These are phyloP conservation scores for Paramecium caudatum DNA, from an alignment of 73 alveolate species.

Conservation along the genomic window DNA sequence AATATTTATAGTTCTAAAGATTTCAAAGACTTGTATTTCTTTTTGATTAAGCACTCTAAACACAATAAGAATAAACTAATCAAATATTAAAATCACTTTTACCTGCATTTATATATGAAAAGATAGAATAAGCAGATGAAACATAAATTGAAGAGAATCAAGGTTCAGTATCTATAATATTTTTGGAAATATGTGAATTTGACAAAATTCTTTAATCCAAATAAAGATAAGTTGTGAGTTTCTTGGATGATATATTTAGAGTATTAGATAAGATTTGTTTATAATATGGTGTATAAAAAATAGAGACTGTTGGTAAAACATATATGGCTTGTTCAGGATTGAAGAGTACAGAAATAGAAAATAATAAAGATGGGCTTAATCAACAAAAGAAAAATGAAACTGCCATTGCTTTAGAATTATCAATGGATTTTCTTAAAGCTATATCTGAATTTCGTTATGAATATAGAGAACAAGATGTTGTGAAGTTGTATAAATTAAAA, in stretches of 20 bases:
- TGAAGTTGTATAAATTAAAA: conserved; percentile 25
- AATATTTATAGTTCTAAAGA: conserved; percentile 28
- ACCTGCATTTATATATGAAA: conserved; percentile 69
- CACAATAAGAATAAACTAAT: conserved; percentile 43
- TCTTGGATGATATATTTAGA: conserved; percentile 83
- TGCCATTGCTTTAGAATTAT: conserved; percentile 18
- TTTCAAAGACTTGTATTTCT: conserved; percentile 31
- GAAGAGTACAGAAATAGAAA: conserved; percentile 68
- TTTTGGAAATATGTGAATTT: conserved; percentile 84
- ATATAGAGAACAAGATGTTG: neutral
- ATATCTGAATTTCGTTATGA: conserved; percentile 49
- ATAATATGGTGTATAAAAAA: conserved; percentile 77
- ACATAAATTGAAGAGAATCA: conserved; percentile 73
- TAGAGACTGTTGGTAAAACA: conserved; percentile 92
- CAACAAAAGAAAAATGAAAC: conserved; percentile 44
- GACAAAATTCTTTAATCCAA: conserved; percentile 82
- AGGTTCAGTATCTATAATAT: conserved; percentile 84
- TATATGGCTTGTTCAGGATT: conserved; percentile 94
- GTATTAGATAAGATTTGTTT: conserved; percentile 86
- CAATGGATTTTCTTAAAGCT: conserved; percentile 45
- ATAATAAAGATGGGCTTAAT: conserved; percentile 61
- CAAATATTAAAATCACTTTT: conserved; percentile 18
- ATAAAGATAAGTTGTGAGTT: conserved; percentile 80
- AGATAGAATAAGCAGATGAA: conserved; percentile 27
- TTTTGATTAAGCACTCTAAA: conserved; percentile 58